Evolutionary conservation across 306 rosid genomes (phyloP), one percentile per base, ranked within the genome.

Genomic region (Fagus sylvatica): DNA sequence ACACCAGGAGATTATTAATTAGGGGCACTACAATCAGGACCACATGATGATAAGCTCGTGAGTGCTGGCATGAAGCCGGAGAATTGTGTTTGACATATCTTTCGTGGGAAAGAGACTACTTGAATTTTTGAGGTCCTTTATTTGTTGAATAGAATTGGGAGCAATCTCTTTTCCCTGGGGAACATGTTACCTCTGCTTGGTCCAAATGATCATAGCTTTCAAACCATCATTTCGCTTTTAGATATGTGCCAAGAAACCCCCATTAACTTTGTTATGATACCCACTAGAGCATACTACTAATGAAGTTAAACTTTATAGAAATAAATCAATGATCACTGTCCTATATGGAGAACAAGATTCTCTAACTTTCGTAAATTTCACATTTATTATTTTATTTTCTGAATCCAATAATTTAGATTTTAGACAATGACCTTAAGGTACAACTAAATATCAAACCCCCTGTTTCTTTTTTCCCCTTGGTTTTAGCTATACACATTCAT

Each of bases 151-250:
- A 61, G 42, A 32, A 15, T 61, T 5, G 13, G 13, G 0, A 61
- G 68, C 40, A 61, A 15, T 33, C 68, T 33, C 22, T 33, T 61
- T 61, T 7, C 68, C 19, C 5, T 61, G 0, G 68, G 68, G 41
- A 34, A 61, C 68, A 5, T 33, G 42, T 61, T 13, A 61, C 42
- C 68, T 61, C n/a, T 61, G 68, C 42, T 32, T 61, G 68, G 68
- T 61, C 68, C 42, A 28, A 13, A 61, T 33, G 68, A 61, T 34
- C 48, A 65, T 15, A 17, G 46, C 28, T 39, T 65, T 39, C 49
- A 7, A 37, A 37, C 49, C 15, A n/a, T 65, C 32, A 65, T 65
- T 65, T 65, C 71, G 30, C 71, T 65, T 39, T 65, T 48, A 65
- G 1, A 39, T 61, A 2, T 33, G 46, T 7, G 32, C 30, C 49